A percentile compares a stretch with the other conserved stretches of the same genome.
These are phyloP conservation scores for Blastobotrys indianensis DNA, from an alignment of 1,139 yeast species.

Conservation along the genomic window DNA sequence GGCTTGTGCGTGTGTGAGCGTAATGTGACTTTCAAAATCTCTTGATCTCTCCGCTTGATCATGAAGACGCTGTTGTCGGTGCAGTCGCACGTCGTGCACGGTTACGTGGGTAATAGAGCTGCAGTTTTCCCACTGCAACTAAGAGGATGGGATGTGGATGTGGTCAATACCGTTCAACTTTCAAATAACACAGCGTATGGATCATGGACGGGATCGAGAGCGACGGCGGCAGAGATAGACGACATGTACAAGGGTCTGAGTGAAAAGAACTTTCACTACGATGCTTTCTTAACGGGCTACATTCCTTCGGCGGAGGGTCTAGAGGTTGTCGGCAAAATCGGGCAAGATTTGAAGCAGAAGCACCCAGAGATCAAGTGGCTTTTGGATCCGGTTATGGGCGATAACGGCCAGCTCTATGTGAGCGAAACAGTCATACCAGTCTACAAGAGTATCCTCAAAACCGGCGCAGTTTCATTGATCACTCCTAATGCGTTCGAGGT, in stretches of 20 bases:
- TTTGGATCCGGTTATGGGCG: constrained; percentile 93
- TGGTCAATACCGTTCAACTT: constrained; percentile 69
- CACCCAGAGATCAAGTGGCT: constrained; percentile 45
- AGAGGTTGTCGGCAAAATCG: constrained; percentile 43
- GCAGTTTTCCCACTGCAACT: constrained; percentile 74
- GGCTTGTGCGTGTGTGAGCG: too few species aligned
- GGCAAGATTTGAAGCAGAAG: constrained; percentile 27
- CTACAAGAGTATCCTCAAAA: constrained; percentile 51
- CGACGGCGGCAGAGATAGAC: constrained; percentile 39
- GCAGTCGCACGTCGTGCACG: constrained; percentile 82
- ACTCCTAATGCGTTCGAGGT: constrained; percentile 93
- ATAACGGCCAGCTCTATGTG: constrained; percentile 78
- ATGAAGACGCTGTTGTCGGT: constrained; percentile 42
- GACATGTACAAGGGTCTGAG: constrained; percentile 45
- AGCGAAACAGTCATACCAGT: constrained; percentile 60
- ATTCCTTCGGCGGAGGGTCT: constrained; percentile 55
- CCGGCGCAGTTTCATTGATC: constrained; percentile 54
- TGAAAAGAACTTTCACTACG: constrained; percentile 44
- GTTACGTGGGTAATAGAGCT: constrained; percentile 79
- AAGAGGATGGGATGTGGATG: constrained; percentile 81
- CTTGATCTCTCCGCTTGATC: constrained; percentile 6
- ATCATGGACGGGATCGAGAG: constrained; percentile 41
- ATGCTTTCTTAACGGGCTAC: constrained; percentile 67
- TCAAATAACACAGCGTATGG: constrained; percentile 84
- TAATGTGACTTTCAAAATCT: too few species aligned